Conservation (phyloP, 805 yeast genomes). For the Lipomyces starkeyi region DNA sequence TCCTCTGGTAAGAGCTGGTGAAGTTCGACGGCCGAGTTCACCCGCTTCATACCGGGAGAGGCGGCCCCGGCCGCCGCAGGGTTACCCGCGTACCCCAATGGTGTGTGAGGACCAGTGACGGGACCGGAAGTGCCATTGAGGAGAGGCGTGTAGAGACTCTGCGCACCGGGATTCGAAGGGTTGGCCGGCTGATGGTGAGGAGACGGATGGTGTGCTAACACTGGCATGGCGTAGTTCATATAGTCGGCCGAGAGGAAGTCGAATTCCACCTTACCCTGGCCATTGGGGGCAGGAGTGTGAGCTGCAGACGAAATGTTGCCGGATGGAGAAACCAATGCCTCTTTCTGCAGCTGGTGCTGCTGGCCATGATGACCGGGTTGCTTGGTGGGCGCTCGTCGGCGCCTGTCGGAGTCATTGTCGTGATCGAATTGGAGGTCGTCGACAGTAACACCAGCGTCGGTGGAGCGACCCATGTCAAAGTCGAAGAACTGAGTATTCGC, state of each 20-base stretch:
- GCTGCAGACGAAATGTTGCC: not conserved
- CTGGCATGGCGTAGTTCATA: constrained; percentile 23
- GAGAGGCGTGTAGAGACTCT: constrained; percentile 20
- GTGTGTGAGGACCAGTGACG: not conserved
- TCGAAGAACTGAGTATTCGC: constrained; percentile 54
- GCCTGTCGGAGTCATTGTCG: constrained; percentile 14
- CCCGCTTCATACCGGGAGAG: constrained; percentile 38
- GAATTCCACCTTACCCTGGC: constrained; percentile 12
- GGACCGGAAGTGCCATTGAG: constrained; percentile 6
- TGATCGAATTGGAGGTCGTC: constrained; percentile 37
- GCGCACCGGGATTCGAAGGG: constrained; percentile 16
- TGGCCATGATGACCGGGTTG: constrained; percentile 1
- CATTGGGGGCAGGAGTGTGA: constrained; percentile 15
- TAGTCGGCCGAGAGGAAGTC: constrained; percentile 30
- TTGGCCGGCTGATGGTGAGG: not conserved
- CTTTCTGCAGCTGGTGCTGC: constrained; percentile 8
- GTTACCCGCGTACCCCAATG: constrained; percentile 5
- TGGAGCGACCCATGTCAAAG: constrained; percentile 52
- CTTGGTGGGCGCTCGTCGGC: constrained; percentile 6
- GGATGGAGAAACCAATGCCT: constrained; percentile 13
- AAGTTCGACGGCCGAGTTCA: constrained; percentile 25
- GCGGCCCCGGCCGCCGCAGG: constrained; percentile 6
- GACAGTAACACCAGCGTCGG: constrained; percentile 51
- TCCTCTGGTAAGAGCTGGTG: constrained; percentile 24
- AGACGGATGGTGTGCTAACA: constrained; percentile 1